A percentile compares a stretch with the other conserved stretches of the same genome.
phyloP scores from a whole-genome alignment of 2,329 filamentous ascomycete genomes.

The Cercospora sp. region DNA sequence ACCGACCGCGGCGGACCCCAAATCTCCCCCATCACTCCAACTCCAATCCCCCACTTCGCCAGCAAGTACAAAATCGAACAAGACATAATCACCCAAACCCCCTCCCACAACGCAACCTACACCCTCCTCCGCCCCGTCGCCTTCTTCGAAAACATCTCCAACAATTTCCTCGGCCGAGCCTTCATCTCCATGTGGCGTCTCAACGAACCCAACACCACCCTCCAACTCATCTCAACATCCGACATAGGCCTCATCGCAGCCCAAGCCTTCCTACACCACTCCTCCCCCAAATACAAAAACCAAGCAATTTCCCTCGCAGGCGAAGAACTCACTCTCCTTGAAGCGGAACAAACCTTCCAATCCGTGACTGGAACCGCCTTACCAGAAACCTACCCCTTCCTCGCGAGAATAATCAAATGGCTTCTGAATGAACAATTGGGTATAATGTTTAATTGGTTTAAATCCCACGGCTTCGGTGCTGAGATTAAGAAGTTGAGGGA shows the following conservation, averaged over 20 bases:
- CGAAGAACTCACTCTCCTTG: conserved; percentile 52
- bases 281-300: conserved; percentile 45
- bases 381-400: conserved; percentile 46
- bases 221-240: conserved; percentile 44
- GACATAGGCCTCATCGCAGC: conserved; percentile 54
- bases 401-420: conserved; percentile 46
- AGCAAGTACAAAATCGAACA: conserved; percentile 62
- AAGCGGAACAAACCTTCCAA: conserved; percentile 51
- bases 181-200: conserved; percentile 50
- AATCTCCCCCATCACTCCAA: conserved; percentile 54
- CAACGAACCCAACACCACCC: conserved; percentile 20
- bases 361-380: conserved; percentile 42
- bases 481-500: conserved; percentile 47
- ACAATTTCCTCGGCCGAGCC: conserved; percentile 50
- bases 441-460: conserved; percentile 50
- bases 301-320: conserved; percentile 53
- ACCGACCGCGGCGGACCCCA: conserved; percentile 58
- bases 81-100: conserved; percentile 53
- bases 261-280: conserved; percentile 49
- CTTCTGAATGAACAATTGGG: conserved; percentile 40
- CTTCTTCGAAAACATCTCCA: conserved; percentile 62
- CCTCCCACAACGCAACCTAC: conserved; percentile 52
- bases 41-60: conserved; percentile 62
- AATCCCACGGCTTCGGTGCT: conserved; percentile 48
- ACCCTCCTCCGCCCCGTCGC: conserved; percentile 63